Conservation (phyloP, 345 rosid genomes). For the Aquilaria malaccensis region DNA sequence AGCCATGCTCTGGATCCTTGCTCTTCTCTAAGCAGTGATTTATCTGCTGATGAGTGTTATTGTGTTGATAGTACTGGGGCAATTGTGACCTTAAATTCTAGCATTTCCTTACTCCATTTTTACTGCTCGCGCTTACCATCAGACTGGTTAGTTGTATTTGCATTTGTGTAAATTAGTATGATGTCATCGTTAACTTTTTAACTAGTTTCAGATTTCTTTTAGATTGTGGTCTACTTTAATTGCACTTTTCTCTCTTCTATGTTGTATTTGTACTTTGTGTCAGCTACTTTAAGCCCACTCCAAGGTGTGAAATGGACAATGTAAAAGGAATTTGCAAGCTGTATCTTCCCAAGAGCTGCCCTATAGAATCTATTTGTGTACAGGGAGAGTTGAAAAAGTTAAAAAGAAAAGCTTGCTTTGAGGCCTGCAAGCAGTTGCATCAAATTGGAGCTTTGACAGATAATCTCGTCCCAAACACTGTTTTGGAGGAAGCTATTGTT, state of each 20-base stretch:
- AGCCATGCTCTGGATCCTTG: slow-evolving; percentile 52
- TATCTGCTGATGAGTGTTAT: slow-evolving; percentile 29
- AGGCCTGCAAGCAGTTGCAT: slow-evolving; percentile 81
- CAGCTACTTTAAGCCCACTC: slow-evolving; percentile 81
- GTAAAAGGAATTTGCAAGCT: slow-evolving; percentile 36
- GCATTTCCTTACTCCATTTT: slow-evolving; percentile 54
- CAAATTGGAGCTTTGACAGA: slow-evolving; percentile 64
- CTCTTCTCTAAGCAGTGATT: slow-evolving; percentile 32
- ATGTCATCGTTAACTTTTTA: not conserved
- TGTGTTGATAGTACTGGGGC: slow-evolving; percentile 60
- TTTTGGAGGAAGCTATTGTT: slow-evolving; percentile 40
- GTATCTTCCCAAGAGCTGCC: slow-evolving; percentile 72
- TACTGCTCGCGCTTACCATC: slow-evolving; percentile 92
- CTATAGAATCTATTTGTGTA: slow-evolving; percentile 31
- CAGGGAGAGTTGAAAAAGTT: slow-evolving; percentile 29
- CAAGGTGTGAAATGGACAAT: slow-evolving; percentile 43
- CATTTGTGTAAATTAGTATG: slow-evolving; percentile 3
- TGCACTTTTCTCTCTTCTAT: not conserved
- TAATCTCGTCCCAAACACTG: slow-evolving; percentile 73
- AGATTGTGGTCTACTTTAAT: not conserved
- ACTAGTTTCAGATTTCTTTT: not conserved
- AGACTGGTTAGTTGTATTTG: slow-evolving; percentile 52
- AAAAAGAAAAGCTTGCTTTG: slow-evolving; percentile 69
- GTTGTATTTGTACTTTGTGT: slow-evolving; percentile 8
- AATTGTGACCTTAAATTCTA: slow-evolving; percentile 46